Conservation (phyloP, 768 basidiomycete species). For the Suillus paluster region DNA sequence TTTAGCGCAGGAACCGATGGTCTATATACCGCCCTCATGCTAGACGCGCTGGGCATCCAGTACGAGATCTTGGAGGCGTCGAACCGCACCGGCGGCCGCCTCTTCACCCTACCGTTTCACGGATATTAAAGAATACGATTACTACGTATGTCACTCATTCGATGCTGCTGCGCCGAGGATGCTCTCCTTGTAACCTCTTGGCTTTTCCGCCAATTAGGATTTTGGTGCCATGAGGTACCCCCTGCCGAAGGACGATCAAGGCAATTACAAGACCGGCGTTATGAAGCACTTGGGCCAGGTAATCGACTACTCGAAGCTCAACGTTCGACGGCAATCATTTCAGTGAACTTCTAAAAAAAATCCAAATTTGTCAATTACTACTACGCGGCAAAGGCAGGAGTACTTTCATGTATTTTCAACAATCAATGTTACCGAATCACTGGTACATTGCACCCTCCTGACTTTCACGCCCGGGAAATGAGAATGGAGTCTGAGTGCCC, state of each 20-base stretch:
- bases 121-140: slow-evolving; percentile 15
- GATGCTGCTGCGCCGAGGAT: not conserved
- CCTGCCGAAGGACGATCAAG: not conserved
- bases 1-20: not conserved
- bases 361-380: not conserved
- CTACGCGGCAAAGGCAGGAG: not conserved
- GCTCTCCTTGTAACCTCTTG: too few species aligned
- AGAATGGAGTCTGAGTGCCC: slow-evolving; percentile 14
- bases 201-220: too few species aligned
- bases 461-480: slow-evolving; percentile 16
- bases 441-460: slow-evolving; percentile 4
- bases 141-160: slow-evolving; percentile 16
- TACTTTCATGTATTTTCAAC: slow-evolving; percentile 15
- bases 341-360: not conserved
- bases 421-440: slow-evolving; percentile 4
- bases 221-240: too few species aligned
- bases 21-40: slow-evolving; percentile 41
- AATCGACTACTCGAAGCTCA: slow-evolving; percentile 25
- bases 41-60: slow-evolving; percentile 40
- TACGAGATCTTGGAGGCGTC: slow-evolving; percentile 28
- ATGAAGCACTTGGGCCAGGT: slow-evolving; percentile 33
- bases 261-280: slow-evolving; percentile 15
- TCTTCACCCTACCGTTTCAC: slow-evolving; percentile 31
- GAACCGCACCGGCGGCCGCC: too few species aligned
- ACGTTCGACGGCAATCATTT: slow-evolving; percentile 13